These are phyloP conservation scores for Alisma plantagoaquatica DNA, from an alignment of 106 monocot genomes.

Conservation along the genomic window DNA sequence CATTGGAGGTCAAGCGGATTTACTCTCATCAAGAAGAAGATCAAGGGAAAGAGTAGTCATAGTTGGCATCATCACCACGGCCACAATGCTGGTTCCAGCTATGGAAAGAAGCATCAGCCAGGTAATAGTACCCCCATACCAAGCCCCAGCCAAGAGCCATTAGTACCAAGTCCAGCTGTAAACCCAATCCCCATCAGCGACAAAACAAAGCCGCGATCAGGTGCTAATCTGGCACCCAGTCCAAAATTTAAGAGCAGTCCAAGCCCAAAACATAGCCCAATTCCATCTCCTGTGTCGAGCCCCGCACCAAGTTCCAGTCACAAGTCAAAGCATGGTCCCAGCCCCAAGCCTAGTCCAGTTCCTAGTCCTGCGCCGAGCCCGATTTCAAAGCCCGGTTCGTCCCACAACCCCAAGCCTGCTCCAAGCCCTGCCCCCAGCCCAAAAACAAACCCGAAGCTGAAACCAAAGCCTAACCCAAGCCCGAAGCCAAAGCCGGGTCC, in stretches of 20 bases:
- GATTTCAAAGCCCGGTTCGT: too few species aligned
- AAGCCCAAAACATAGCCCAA: too few species aligned
- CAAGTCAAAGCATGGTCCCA: not conserved
- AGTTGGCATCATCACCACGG: not conserved
- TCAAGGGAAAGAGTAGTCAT: not conserved
- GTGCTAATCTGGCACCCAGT: too few species aligned
- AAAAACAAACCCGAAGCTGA: too few species aligned
- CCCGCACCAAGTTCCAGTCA: not conserved
- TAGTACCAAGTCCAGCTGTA: not conserved
- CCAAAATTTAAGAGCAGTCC: too few species aligned
- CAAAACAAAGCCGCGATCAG: not conserved
- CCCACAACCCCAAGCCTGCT: constrained; percentile 1
- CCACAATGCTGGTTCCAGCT: not conserved
- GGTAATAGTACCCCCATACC: not conserved
- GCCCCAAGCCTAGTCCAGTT: constrained; percentile 3
- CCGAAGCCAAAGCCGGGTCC: not conserved
- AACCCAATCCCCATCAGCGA: not conserved
- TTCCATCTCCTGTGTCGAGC: too few species aligned
- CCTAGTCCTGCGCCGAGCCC: not conserved
- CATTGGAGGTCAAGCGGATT: constrained; percentile 1
- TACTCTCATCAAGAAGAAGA: not conserved
- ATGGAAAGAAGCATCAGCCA: not conserved
- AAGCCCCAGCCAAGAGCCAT: not conserved
- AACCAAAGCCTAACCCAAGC: not conserved
- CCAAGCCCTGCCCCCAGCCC: too few species aligned